phyloP scores from a whole-genome alignment of 2,329 filamentous ascomycete genomes.

The Nannizziopsis barbatae region DNA sequence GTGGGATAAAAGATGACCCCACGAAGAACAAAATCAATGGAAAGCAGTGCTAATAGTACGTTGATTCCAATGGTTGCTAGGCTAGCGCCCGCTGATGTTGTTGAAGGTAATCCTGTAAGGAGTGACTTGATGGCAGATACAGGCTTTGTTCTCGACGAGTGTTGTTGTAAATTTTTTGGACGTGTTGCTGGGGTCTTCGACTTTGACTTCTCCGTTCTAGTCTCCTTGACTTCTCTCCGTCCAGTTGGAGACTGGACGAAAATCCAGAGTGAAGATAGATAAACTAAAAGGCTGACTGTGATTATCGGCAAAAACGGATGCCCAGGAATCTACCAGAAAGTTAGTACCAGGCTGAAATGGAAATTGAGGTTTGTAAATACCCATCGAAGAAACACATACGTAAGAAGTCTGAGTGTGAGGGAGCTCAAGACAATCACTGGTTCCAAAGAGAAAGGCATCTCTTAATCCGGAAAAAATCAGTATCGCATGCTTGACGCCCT shows the following conservation, averaged over 20 bases:
- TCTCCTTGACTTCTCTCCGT: slow-evolving; percentile 1
- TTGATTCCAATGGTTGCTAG: slow-evolving; percentile 62
- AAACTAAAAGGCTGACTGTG: slow-evolving; percentile 35
- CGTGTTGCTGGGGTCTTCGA: slow-evolving; percentile 1
- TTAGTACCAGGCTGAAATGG: slow-evolving; percentile 8
- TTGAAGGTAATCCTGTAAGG: slow-evolving; percentile 63
- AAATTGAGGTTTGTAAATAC: slow-evolving; percentile 19
- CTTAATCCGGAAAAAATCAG: not conserved
- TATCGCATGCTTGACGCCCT: too few relatives aligned
- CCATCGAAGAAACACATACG: slow-evolving; percentile 38
- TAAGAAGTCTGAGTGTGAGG: slow-evolving; percentile 25
- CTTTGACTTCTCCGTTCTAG: not conserved
- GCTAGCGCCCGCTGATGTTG: slow-evolving; percentile 56
- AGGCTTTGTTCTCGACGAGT: not conserved
- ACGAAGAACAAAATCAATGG: slow-evolving; percentile 66
- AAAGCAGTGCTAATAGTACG: slow-evolving; percentile 53
- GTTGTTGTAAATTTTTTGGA: not conserved
- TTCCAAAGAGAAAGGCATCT: slow-evolving; percentile 27
- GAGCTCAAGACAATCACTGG: slow-evolving; percentile 29
- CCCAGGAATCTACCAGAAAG: slow-evolving; percentile 27
- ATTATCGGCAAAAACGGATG: slow-evolving; percentile 29
- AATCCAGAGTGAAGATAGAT: slow-evolving; percentile 31
- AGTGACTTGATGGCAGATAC: slow-evolving; percentile 49
- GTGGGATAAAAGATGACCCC: slow-evolving; percentile 58
- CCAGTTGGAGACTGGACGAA: not conserved